A percentile compares a stretch with the other conserved stretches of the same genome.
phyloP scores from a whole-genome alignment of 148 eudicot species.

The Amaranthus hypochondriacus region DNA sequence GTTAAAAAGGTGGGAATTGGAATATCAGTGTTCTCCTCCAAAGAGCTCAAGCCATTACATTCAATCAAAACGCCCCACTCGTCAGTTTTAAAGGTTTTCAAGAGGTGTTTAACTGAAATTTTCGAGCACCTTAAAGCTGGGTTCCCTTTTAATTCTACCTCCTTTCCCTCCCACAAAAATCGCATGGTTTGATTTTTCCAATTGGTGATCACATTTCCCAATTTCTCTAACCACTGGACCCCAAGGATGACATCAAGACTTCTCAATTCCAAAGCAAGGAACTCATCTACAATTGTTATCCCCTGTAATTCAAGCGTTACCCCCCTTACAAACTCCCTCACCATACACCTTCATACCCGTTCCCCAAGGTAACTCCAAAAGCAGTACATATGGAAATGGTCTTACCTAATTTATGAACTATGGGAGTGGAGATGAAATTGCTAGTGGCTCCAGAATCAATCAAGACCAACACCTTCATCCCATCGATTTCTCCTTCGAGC shows the following conservation, averaged over 20 bases:
- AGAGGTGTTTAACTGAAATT: too few species aligned
- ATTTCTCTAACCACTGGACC: neutral
- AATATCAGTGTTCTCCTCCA: too few species aligned
- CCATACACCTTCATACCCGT: neutral
- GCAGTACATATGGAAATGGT: too few species aligned
- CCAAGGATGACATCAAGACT: neutral
- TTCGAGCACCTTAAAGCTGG: too few species aligned
- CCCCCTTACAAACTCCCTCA: neutral
- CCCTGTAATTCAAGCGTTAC: neutral
- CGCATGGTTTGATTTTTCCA: neutral
- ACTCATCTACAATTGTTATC: neutral
- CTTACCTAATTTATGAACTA: too few species aligned
- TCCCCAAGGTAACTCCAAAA: neutral
- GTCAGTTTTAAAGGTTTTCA: too few species aligned
- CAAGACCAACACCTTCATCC: neutral
- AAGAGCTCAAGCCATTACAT: too few species aligned
- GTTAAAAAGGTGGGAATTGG: too few species aligned
- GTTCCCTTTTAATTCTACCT: too few species aligned
- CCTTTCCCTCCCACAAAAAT: too few species aligned
- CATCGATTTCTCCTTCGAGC: neutral
- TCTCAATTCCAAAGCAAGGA: neutral
- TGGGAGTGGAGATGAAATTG: neutral
- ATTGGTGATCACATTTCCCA: neutral
- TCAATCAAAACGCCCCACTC: too few species aligned
- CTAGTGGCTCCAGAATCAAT: neutral